Percentiles rank a stretch among this genome's conserved stretches.
phyloP scores from a whole-genome alignment of 345 rosid species.

The Syzygium jambos region DNA sequence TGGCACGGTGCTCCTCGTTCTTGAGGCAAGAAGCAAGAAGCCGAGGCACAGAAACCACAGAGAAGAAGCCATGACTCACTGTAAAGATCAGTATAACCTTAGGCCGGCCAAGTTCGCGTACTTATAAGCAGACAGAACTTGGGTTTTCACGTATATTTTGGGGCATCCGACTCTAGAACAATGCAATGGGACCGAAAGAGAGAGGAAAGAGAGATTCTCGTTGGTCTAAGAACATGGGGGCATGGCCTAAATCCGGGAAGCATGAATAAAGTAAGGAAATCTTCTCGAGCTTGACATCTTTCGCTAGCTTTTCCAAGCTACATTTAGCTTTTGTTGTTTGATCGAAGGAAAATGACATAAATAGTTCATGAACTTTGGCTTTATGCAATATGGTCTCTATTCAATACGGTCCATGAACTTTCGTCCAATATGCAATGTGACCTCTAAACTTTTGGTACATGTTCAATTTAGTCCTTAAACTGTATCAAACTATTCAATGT shows the following conservation, averaged over 20 bases:
- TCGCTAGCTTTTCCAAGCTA: neutral
- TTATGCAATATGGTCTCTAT: too few relatives aligned
- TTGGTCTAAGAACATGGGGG: neutral
- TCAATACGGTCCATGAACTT: too few relatives aligned
- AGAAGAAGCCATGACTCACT: neutral
- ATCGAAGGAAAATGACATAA: too few relatives aligned
- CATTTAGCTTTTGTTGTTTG: neutral
- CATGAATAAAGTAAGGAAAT: neutral
- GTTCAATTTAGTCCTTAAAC: too few relatives aligned
- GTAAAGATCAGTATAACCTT: neutral
- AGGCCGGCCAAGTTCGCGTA: neutral
- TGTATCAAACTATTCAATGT: too few relatives aligned
- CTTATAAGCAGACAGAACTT: neutral
- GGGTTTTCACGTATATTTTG: neutral
- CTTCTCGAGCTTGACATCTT: neutral
- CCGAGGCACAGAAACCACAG: neutral
- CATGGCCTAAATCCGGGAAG: neutral
- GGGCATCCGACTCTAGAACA: neutral
- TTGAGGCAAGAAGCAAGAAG: neutral
- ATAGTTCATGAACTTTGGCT: too few relatives aligned
- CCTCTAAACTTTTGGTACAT: too few relatives aligned
- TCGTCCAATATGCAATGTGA: too few relatives aligned
- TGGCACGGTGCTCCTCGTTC: constrained; percentile 18
- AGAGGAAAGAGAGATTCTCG: neutral
- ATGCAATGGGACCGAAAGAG: neutral